A percentile compares a stretch with the other conserved stretches of the same genome.
Conservation (phyloP, 2,329 filamentous ascomycete species). For the Ophiobolus disseminans region DNA sequence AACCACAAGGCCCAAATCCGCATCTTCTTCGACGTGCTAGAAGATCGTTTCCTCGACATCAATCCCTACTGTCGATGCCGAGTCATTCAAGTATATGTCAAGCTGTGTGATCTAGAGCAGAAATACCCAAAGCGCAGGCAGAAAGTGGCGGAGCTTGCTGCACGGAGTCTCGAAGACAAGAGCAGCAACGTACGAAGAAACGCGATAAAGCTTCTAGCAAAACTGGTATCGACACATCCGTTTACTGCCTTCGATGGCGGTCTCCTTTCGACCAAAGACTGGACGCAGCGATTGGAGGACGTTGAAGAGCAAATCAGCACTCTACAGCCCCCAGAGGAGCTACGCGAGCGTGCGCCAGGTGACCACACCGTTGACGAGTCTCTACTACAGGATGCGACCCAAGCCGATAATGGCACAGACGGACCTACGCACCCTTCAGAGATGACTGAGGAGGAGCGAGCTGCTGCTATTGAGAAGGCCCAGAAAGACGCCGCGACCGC, state of each 20-base stretch:
- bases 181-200: conserved; percentile 97
- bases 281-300: conserved; percentile 80
- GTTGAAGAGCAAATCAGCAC: conserved; percentile 83
- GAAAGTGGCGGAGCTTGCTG: conserved; percentile 83
- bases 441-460: conserved; percentile 81
- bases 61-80: conserved; percentile 96
- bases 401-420: conserved; percentile 63
- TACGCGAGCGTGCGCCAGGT: conserved; percentile 69
- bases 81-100: conserved; percentile 90
- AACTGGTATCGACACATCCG: conserved; percentile 90
- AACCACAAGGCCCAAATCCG: conserved; percentile 95
- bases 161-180: conserved; percentile 92
- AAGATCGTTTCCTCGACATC: conserved; percentile 93
- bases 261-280: conserved; percentile 82
- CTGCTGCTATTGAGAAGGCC: conserved; percentile 76
- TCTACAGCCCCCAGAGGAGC: conserved; percentile 78
- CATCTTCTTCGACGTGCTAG: conserved; percentile 94
- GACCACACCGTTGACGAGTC: conserved; percentile 77
- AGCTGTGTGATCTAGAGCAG: conserved; percentile 83
- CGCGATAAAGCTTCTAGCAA: conserved; percentile 88
- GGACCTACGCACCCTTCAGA: conserved; percentile 62
- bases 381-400: conserved; percentile 87
- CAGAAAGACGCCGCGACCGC: conserved; percentile 87
- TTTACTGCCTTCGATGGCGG: conserved; percentile 72
- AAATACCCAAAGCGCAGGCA: conserved; percentile 95